Base-by-base conservation (phyloP, 2,329 filamentous ascomycete species). In the Cyphellophora attinorum region DNA sequence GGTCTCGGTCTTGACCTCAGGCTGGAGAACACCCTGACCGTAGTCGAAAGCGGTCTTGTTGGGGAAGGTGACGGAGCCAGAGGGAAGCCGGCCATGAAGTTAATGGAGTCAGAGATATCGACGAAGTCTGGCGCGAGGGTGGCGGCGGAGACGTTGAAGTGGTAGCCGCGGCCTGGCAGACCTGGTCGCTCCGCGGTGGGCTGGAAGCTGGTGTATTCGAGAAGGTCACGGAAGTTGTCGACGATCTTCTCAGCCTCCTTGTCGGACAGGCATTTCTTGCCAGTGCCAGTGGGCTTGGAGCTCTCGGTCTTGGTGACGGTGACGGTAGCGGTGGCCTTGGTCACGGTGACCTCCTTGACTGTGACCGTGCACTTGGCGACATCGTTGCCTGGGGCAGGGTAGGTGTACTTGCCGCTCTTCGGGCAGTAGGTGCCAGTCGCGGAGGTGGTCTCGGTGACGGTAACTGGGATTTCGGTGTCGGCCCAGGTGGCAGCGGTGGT, bases 51-150 rank as follows among this genome's bases (percentile, higher is more conserved):
- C 31, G 27, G 42, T 47, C 21, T 45, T 14, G 27, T 40, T 42
- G 19, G 42, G 40, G 19, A 42, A 29, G 15, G 27, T 29, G 27
- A 14, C 27, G 12, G 23, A 13, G 15, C 31, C 12, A 34, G 31
- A 42, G 46, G 40, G 34, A 47, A 38, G 15, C 46, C 46, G 29
- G 46, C 45, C 42, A 49, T 47, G 35, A 39, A 47, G 46, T 49
- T 49, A 39, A 49, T 49, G 17, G 42, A 44, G 42, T 49, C 46
- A 6, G 46, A 49, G 35, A 41, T 46, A 29, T 49, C 46, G 21
- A 23, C 18, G 37, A 49, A 49, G 25, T 47, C 34, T 21, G 29
- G 16, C 6, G 40, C 32, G 44, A 38, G 37, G 21, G 34, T 34
- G 37, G 35, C 15, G 29, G 39, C 31, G 33, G 33, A 19, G 31